phyloP scores from a whole-genome alignment of 352 stramenopile species.

The Stramenopiles sp. region DNA sequence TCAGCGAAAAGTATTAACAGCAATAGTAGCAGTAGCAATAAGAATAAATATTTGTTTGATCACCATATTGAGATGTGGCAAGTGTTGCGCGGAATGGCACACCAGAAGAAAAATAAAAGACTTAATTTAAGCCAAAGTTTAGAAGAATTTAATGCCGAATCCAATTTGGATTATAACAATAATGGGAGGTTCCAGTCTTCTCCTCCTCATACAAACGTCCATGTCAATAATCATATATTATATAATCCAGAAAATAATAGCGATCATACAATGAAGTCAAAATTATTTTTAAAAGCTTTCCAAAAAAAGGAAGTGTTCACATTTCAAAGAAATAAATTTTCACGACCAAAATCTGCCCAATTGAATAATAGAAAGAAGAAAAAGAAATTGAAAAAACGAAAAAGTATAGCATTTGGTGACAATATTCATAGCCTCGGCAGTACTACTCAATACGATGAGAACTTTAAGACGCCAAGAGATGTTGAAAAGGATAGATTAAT shows the following conservation, averaged over 20 bases:
- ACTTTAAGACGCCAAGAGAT: background rate
- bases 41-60: slow-evolving; percentile 2
- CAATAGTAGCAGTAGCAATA: background rate
- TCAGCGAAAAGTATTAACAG: background rate
- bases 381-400: background rate
- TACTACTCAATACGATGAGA: background rate
- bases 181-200: background rate
- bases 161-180: background rate
- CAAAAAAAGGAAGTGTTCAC: background rate
- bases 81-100: background rate
- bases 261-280: background rate
- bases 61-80: background rate
- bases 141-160: background rate
- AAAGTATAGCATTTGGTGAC: background rate
- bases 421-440: background rate
- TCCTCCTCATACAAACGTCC: background rate
- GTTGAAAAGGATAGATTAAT: too few species aligned
- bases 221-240: too few species aligned
- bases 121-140: background rate
- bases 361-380: background rate
- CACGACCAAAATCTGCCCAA: background rate
- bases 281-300: slow-evolving; percentile 5
- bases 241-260: too few species aligned
- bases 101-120: background rate
- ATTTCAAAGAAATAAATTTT: background rate